Percentiles rank a stretch among this genome's conserved stretches.
These are phyloP conservation scores for Sugiyamaella marilandica DNA, from an alignment of 805 yeast genomes.

Conservation along the genomic window DNA sequence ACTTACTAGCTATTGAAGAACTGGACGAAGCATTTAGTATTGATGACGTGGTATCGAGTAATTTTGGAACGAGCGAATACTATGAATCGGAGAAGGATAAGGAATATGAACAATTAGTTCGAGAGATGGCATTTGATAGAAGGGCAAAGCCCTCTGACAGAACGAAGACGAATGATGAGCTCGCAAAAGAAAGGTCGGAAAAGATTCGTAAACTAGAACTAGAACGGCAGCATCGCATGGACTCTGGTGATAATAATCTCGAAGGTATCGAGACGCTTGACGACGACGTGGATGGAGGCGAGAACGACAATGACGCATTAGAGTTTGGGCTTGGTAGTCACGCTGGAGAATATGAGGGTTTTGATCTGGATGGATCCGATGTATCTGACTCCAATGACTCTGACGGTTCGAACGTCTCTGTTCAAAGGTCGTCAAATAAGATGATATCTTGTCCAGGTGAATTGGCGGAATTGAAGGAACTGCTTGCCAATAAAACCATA, in stretches of 20 bases:
- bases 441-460: conserved; percentile 9
- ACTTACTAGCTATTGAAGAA: conserved; percentile 33
- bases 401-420: conserved; percentile 18
- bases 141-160: conserved; percentile 40
- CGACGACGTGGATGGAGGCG: conserved; percentile 13
- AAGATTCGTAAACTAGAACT: conserved; percentile 30
- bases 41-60: conserved; percentile 4
- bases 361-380: conserved; percentile 22
- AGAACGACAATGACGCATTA: conserved; percentile 39
- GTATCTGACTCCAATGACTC: conserved; percentile 38
- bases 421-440: background rate
- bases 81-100: conserved; percentile 20
- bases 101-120: conserved; percentile 34
- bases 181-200: conserved; percentile 33
- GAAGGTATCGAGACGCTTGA: conserved; percentile 32
- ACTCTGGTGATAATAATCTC: conserved; percentile 27
- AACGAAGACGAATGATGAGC: conserved; percentile 40
- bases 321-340: conserved; percentile 32
- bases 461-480: conserved; percentile 2
- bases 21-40: conserved; percentile 34
- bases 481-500: background rate
- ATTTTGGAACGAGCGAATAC: background rate
- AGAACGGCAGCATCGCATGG: conserved; percentile 37
- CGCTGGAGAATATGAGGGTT: background rate
- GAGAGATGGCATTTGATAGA: conserved; percentile 38